These are phyloP conservation scores for Sphaceloma murrayae DNA, from an alignment of 2,329 filamentous ascomycete species.

Conservation along the genomic window DNA sequence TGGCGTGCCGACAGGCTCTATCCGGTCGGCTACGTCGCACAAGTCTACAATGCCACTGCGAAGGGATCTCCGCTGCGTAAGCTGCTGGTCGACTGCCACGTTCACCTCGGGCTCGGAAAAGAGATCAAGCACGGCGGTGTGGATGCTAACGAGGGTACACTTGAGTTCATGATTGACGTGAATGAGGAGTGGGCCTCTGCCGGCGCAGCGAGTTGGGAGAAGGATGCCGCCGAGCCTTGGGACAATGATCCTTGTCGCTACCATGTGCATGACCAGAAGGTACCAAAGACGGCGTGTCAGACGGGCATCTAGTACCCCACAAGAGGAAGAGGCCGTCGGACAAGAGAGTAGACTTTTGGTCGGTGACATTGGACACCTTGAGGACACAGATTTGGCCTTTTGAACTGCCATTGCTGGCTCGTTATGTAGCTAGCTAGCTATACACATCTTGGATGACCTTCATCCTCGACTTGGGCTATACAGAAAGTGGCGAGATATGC, in stretches of 20 bases:
- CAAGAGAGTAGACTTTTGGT: too few relatives aligned
- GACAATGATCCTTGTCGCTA: conserved; percentile 2
- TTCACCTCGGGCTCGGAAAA: conserved; percentile 2
- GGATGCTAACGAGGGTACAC: background rate
- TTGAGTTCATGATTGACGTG: background rate
- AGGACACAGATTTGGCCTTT: too few relatives aligned
- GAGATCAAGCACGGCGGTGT: background rate
- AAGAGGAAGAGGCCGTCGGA: background rate
- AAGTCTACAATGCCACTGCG: background rate
- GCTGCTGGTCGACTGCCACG: conserved; percentile 17
- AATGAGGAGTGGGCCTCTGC: background rate
- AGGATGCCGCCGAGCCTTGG: conserved; percentile 2
- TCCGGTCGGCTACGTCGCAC: background rate
- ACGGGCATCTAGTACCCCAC: too few relatives aligned
- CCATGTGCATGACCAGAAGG: background rate
- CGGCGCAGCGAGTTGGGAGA: background rate
- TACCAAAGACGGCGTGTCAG: background rate
- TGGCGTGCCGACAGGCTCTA: background rate
- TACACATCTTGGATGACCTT: too few relatives aligned
- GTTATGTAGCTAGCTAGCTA: too few relatives aligned
- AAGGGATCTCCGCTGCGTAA: background rate
- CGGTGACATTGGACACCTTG: too few relatives aligned
- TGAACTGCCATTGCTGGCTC: too few relatives aligned
- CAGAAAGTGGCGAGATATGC: too few relatives aligned
- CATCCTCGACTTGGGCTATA: too few relatives aligned